Evolutionary conservation across 2,329 filamentous ascomycete genomes (phyloP).

Genomic region (Rugonectria rugulosa): DNA sequence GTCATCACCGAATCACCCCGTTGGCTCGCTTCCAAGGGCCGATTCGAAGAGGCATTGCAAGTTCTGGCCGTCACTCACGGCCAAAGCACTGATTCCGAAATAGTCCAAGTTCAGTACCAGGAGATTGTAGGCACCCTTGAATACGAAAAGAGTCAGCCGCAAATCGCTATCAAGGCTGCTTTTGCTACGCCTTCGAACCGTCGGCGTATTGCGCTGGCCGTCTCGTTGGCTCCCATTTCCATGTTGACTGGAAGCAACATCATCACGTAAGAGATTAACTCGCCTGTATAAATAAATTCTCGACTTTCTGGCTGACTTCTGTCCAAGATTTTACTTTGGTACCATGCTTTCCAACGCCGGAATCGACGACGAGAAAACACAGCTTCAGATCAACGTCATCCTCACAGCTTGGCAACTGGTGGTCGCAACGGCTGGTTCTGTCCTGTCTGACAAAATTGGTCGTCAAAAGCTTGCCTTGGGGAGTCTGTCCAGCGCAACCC

Average conservation of each 20-base stretch:
- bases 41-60: conserved; percentile 49
- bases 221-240: neutral
- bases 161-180: neutral
- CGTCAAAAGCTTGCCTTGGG: neutral
- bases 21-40: conserved; percentile 53
- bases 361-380: conserved; percentile 50
- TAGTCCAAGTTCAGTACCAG: conserved; percentile 24
- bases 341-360: conserved; percentile 55
- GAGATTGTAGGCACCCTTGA: conserved; percentile 51
- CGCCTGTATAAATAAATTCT: no score
- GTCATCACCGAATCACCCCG: conserved; percentile 58
- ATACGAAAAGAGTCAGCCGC: neutral
- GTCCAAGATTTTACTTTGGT: neutral
- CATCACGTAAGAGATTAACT: no score
- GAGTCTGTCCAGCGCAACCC: neutral
- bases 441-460: conserved; percentile 41
- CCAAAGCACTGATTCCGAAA: conserved; percentile 46
- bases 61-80: conserved; percentile 53
- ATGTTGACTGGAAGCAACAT: neutral
- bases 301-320: no score
- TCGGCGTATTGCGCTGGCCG: neutral
- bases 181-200: neutral
- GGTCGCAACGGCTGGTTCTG: conserved; percentile 51
- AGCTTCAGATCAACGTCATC: conserved; percentile 57
- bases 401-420: conserved; percentile 58